phyloP scores from a whole-genome alignment of 305 asterid species.

The Ajuga reptans region DNA sequence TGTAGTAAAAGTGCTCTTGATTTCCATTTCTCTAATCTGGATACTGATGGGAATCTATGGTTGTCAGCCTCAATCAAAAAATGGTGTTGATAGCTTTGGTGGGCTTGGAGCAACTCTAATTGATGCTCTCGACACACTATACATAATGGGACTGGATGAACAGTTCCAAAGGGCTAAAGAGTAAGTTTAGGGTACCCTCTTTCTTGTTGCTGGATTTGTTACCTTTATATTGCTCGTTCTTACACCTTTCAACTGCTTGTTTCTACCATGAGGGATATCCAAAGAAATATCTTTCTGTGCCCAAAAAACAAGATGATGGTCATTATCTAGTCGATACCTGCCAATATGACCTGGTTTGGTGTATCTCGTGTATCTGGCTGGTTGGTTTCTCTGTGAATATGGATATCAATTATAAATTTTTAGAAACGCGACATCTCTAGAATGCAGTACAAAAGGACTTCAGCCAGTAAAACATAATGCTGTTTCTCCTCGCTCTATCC shows the following conservation, averaged over 20 bases:
- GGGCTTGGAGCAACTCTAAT: constrained; percentile 97
- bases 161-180: constrained; percentile 88
- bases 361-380: constrained; percentile 4
- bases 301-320: background rate
- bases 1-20: constrained; percentile 1
- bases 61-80: constrained; percentile 82
- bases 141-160: constrained; percentile 95
- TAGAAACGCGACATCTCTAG: background rate
- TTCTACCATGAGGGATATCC: constrained; percentile 5
- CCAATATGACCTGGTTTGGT: constrained; percentile 5
- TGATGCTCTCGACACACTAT: constrained; percentile 91
- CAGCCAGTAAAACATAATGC: background rate
- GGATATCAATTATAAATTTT: background rate
- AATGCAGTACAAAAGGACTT: constrained; percentile 9
- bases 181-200: constrained; percentile 44
- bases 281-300: background rate
- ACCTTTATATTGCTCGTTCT: constrained; percentile 7
- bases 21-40: constrained; percentile 15
- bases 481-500: background rate
- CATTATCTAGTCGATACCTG: background rate
- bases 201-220: constrained; percentile 2
- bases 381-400: background rate
- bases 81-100: constrained; percentile 93
- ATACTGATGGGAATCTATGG: constrained; percentile 23
- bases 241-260: background rate